Evolutionary conservation across 2,329 filamentous ascomycete species (phyloP).

Genomic region (Fusarium equiseti): DNA sequence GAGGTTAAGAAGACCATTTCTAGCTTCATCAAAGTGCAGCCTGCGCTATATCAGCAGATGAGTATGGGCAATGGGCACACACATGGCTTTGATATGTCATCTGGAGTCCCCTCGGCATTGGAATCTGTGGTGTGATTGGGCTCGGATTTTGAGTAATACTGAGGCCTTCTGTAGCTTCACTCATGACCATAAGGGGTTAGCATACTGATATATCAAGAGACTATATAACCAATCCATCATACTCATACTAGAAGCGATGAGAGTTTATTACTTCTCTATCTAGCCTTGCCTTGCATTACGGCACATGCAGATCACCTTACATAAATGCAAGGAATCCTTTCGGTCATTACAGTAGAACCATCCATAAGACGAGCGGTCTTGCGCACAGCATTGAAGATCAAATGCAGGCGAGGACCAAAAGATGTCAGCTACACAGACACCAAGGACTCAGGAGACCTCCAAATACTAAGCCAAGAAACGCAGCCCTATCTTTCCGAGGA

Average conservation of each 20-base stretch:
- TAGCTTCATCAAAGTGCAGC: slow-evolving; percentile 13
- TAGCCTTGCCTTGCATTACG: background rate
- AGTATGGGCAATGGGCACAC: slow-evolving; percentile 35
- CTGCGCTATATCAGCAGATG: slow-evolving; percentile 33
- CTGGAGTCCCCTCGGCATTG: background rate
- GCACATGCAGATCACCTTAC: background rate
- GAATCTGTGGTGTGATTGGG: background rate
- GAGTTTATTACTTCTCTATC: background rate
- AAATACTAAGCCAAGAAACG: background rate
- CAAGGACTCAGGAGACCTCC: background rate
- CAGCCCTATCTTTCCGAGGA: background rate
- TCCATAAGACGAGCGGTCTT: background rate
- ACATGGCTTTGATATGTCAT: slow-evolving; percentile 39
- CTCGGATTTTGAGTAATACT: slow-evolving; percentile 2
- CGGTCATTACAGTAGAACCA: background rate
- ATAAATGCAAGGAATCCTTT: background rate
- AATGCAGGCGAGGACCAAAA: background rate
- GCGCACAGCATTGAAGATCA: background rate
- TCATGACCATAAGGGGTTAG: background rate
- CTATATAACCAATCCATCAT: background rate
- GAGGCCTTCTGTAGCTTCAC: slow-evolving; percentile 22
- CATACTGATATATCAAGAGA: background rate
- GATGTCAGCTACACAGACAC: background rate
- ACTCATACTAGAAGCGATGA: background rate
- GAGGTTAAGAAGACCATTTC: background rate